A percentile compares a stretch with the other conserved stretches of the same genome.
phyloP scores from a whole-genome alignment of 2,329 filamentous ascomycete species.

The Sclerotinia subarctica region DNA sequence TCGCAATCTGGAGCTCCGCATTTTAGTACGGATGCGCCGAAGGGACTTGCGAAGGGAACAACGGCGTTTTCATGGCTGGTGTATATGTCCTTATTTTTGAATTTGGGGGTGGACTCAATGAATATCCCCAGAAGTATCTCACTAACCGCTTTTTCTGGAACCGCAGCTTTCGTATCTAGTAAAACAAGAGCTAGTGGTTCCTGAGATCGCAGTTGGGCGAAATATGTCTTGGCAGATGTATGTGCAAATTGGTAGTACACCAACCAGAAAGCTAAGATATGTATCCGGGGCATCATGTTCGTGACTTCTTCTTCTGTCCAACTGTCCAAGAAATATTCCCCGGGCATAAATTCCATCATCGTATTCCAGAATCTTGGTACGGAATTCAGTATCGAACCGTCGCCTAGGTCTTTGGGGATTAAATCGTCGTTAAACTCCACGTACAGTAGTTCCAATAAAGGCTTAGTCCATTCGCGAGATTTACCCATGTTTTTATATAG shows the following conservation, averaged over 20 bases:
- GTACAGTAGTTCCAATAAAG: not conserved
- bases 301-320: not conserved
- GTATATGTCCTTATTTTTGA: not conserved
- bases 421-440: not conserved
- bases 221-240: not conserved
- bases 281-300: conserved; percentile 3
- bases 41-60: not conserved
- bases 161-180: not conserved
- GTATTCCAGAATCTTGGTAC: not conserved
- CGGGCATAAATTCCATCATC: not conserved
- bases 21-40: not conserved
- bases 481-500: not conserved
- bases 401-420: not conserved
- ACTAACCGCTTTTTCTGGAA: not conserved
- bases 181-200: not conserved
- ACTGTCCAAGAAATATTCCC: not conserved
- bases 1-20: not conserved
- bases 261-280: conserved; percentile 1
- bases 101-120: not conserved
- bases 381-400: not conserved
- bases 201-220: not conserved
- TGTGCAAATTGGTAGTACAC: not conserved
- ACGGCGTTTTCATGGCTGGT: not conserved
- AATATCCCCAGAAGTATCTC: not conserved
- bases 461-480: not conserved